Base-by-base conservation (phyloP, 306 rosid genomes). In the Medicago truncatula region DNA sequence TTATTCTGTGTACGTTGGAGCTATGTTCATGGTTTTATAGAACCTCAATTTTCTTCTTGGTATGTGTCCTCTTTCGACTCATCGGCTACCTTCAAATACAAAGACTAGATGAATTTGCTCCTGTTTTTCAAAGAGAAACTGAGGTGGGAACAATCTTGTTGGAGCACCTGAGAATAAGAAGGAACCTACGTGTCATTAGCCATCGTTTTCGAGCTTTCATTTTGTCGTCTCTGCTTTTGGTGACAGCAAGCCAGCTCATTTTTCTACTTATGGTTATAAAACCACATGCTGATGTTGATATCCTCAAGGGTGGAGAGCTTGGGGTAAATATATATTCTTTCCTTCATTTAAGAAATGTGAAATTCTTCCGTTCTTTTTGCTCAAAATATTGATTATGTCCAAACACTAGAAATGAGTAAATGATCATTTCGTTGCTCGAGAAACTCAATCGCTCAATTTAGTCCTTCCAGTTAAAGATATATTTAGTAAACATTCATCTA, bases 21-120 rank as follows among this genome's bases (percentile, higher is more conserved):
- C 90, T 91, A 53, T 80, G 83, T 76, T 93, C 98, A 6, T 93
- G 98, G 97, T 71, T 88, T 13, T 93, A 93, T 67, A 79, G 98
- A 77, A 91, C 92, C 53, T 83, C 97, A n/a, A 77, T 88, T 59
- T 91, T 91, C 92, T 93, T 93, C 96, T 69, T 88, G 7, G 89
- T 86, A 50, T 93, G 98, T 54, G 77, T 93, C 58, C 86, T 91
- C 56, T 91, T 85, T 85, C 92, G 90, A 28, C 93, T 91, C 12
- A 76, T 85, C 18, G 87, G 98, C 85, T 80, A 75, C 77, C 87
- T 90, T 18, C 96, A 92, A 78, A 87, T 92, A 69, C 85, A 87
- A 6, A 85, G 91, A 61, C 84, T 92, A 1, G 96, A 95, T 43
- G 92, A 79, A 38, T 92, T 87, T 38, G 96, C 91, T 12, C 81